Base-by-base conservation (phyloP, 495 filamentous ascomycete genomes). In the Cladorrhinum samala region DNA sequence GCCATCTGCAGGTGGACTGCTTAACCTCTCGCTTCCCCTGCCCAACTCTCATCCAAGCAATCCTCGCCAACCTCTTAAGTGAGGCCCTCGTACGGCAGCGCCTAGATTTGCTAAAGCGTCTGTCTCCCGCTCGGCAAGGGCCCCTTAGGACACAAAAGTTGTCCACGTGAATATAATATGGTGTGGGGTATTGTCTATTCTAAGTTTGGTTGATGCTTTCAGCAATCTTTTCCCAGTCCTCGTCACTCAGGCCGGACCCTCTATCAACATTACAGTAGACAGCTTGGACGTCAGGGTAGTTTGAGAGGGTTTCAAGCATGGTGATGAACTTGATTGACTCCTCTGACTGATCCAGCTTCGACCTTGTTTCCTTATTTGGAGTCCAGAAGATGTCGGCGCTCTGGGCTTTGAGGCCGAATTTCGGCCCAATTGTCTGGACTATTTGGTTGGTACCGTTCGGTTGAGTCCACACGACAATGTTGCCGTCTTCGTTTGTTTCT, bases 351-450 rank as follows among this genome's bases (percentile, higher is more conserved):
- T 77, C 72, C 38, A 87, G 54, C 3, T 70, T 67, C 14, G 87
- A 82, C 68, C 80, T 78, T 0, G 86, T 90, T 46, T 96, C 92
- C 50, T 80, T 76, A 50, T 90, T 94, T 0, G 91, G 79, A 50
- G 84, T 80, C 89, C 89, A 96, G 43, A 95, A 77, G 25, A 97
- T 93, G 43, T 91, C 87, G 24, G 79, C 78, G 55, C 74, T 83
- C 47, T 84, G 69, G 21, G 92, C 76, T 46, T 82, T 78, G 51
- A 96, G 65, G 0, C 75, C 77, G 11, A 83, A 73, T 19, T 71
- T 67, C 49, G 77, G 73, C 1, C 77, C 72, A 14, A 96, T 59
- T 17, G 70, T 67, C 54, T 90, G 75, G 16, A 81, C 82, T 9
- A 88, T 82, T 13, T 78, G 70, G 46, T 77, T 85, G 0, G 84